Evolutionary conservation across 2,329 filamentous ascomycete genomes (phyloP), one percentile per base, ranked within the genome.

Genomic region (Diaporthe batatas): DNA sequence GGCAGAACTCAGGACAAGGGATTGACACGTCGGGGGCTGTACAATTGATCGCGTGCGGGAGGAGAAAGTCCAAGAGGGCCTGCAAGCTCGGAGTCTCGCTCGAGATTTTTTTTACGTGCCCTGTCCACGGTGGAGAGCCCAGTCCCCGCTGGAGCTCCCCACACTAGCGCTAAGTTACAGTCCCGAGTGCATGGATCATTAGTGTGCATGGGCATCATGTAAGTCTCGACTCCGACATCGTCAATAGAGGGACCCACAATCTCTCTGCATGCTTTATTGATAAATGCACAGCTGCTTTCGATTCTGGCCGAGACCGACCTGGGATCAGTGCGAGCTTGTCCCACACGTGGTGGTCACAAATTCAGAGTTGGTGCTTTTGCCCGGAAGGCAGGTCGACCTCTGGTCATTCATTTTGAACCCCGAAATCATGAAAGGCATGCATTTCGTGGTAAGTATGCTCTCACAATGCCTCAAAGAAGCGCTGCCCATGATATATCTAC

Each of bases 401-500:
- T 53, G 53, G 25, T 39, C n/a, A 39, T 16, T 34, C 53, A 29
- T 67, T n/a, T 23, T 25, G 47, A n/a, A n/a, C n/a, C 54, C 32
- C 70, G 62, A 44, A 44, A 55, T 16, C 67, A 32, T 47, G n/a
- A 53, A 59, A 59, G 36, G 44, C 29, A 55, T 68, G 51, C 58
- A 62, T 55, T 58, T 42, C 25, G 58, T 74, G 67, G 67, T 74
- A 70, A 68, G 47, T 62, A 68, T 73, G 73, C 58, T 68, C 67
- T 70, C 65, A 70, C 67, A 67, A 62, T 62, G 42, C 42, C 29
- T 59, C 32, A 57, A 51, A 68, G 58, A 51, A 68, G 14, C 59
- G 67, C 70, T 71, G 51, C 67, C 47, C 51, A 73, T 70, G 73
- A 74, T 74, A 74, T 73, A 74, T 74, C 73, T 74, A 73, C 70